Evolutionary conservation across 176 grass and related monocot species (phyloP).

Genomic region (Rhynchospora pubera): DNA sequence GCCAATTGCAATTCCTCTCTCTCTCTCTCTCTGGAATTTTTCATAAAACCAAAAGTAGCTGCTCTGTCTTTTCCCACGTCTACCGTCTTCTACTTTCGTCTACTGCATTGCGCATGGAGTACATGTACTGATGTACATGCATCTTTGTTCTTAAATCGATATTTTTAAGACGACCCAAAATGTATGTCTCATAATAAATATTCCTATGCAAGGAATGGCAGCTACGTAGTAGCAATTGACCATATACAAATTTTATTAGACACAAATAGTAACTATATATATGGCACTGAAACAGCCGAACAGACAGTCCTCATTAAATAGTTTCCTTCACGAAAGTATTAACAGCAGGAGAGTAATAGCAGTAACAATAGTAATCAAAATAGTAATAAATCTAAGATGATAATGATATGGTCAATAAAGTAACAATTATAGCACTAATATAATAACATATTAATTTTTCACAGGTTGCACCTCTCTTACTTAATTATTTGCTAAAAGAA

Average conservation of each 20-base stretch:
- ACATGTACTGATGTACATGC: no score
- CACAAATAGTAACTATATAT: background rate
- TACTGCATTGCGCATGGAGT: background rate
- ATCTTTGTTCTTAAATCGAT: background rate
- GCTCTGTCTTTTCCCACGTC: background rate
- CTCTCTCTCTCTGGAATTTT: background rate
- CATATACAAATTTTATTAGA: background rate
- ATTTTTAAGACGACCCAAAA: background rate
- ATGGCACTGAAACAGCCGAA: background rate
- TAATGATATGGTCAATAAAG: background rate
- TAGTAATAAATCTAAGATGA: background rate
- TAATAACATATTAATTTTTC: background rate
- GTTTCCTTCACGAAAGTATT: background rate
- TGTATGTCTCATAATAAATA: conserved; percentile 3
- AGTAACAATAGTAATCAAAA: no score
- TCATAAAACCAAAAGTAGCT: background rate
- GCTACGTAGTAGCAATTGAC: background rate
- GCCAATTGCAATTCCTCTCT: conserved; percentile 19
- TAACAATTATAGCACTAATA: background rate
- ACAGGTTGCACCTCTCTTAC: background rate
- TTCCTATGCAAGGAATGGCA: background rate
- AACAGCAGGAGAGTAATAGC: background rate
- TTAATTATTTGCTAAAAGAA: background rate
- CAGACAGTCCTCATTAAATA: background rate
- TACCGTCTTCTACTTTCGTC: background rate